Percentiles rank a stretch among this genome's conserved stretches.
Evolutionary conservation across 176 grass and related monocot genomes (phyloP).

Genomic region (Oryza meyeriana): DNA sequence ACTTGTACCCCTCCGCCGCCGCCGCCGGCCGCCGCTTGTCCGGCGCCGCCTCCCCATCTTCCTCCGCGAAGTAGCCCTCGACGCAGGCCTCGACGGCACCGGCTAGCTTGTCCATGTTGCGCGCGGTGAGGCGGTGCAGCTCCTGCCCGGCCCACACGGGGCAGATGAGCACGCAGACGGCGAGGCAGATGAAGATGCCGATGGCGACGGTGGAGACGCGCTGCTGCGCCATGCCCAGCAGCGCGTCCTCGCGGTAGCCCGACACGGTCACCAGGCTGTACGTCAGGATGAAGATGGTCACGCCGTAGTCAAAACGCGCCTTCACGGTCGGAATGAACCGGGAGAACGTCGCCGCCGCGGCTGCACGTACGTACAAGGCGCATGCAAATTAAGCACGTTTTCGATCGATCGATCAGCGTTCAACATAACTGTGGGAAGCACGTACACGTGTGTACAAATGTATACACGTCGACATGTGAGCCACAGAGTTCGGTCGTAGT

Average conservation of each 20-base stretch:
- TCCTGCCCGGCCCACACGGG: constrained; percentile 74
- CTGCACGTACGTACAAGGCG: constrained; percentile 24
- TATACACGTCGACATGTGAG: background rate
- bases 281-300: constrained; percentile 82
- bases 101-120: constrained; percentile 73
- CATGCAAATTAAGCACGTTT: background rate
- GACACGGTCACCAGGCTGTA: constrained; percentile 72
- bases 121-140: constrained; percentile 53
- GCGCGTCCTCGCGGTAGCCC: constrained; percentile 60
- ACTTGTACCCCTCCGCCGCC: constrained; percentile 48
- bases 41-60: background rate
- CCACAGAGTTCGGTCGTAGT: background rate
- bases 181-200: constrained; percentile 57
- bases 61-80: constrained; percentile 42
- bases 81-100: constrained; percentile 55
- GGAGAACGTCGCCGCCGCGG: constrained; percentile 62
- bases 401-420: background rate
- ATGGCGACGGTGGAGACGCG: constrained; percentile 59
- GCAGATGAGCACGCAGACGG: constrained; percentile 49
- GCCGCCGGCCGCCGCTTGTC: background rate
- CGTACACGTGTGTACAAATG: background rate
- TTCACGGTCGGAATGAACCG: constrained; percentile 71
- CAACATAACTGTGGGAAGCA: background rate
- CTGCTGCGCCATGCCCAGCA: constrained; percentile 40
- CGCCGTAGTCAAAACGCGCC: constrained; percentile 67